phyloP scores from a whole-genome alignment of 2,329 filamentous ascomycete genomes.

The Fusarium coffeatum region DNA sequence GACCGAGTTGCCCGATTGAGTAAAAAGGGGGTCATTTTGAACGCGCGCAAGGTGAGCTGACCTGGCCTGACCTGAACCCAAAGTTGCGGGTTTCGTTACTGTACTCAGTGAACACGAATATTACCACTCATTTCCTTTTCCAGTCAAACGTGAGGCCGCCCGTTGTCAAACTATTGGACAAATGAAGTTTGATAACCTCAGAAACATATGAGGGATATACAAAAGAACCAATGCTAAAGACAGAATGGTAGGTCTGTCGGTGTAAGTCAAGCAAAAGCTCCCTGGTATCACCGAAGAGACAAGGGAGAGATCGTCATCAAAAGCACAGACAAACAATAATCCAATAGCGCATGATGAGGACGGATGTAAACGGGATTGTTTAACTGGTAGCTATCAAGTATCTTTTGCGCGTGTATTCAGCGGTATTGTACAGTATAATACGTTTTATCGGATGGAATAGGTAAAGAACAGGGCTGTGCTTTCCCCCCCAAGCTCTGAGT shows the following conservation, averaged over 20 bases:
- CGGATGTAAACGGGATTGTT: conserved; percentile 20
- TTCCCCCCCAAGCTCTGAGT: background rate
- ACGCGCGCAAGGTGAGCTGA: conserved; percentile 32
- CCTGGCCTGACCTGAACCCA: background rate
- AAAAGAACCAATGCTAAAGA: conserved; percentile 22
- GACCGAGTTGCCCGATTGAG: conserved; percentile 28
- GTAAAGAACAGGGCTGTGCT: conserved; percentile 22
- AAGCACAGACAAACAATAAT: conserved; percentile 4
- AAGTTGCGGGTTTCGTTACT: background rate
- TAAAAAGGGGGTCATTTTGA: conserved; percentile 1
- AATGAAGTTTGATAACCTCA: background rate
- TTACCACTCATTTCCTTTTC: conserved; percentile 3
- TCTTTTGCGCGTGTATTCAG: conserved; percentile 5
- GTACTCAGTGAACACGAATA: background rate
- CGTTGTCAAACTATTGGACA: background rate
- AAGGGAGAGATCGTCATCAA: conserved; percentile 15
- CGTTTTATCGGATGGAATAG: conserved; percentile 5
- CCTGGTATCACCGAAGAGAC: conserved; percentile 32
- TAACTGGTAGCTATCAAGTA: conserved; percentile 31
- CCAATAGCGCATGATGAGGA: background rate
- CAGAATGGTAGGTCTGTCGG: conserved; percentile 23
- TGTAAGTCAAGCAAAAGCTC: conserved; percentile 13
- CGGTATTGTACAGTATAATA: conserved; percentile 27
- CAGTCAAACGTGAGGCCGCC: conserved; percentile 28
- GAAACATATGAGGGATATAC: conserved; percentile 33